Percentiles rank a stretch among this genome's conserved stretches.
Conservation (phyloP, 257 asterid species). For the Capsicum pubescens region DNA sequence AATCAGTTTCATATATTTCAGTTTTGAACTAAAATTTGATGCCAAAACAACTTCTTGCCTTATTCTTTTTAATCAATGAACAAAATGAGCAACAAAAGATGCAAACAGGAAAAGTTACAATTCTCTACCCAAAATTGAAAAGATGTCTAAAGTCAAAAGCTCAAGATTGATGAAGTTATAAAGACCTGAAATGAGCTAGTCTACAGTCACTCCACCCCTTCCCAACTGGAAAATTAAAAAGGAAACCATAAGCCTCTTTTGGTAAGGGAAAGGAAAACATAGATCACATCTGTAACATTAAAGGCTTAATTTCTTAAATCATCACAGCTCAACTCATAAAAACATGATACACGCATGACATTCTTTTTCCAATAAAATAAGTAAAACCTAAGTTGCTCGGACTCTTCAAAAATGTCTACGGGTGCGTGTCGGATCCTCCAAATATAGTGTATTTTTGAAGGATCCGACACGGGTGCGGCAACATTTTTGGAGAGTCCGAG, state of each 20-base stretch:
- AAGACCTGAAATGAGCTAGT: slow-evolving; percentile 9
- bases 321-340: neutral
- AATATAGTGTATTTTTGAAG: too few species aligned
- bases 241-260: neutral
- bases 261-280: neutral
- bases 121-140: neutral
- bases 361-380: neutral
- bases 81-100: neutral
- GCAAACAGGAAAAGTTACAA: neutral
- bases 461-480: too few species aligned
- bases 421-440: too few species aligned
- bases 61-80: neutral
- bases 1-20: neutral
- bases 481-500: too few species aligned
- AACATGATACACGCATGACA: slow-evolving; percentile 22
- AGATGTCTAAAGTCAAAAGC: neutral
- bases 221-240: slow-evolving; percentile 1
- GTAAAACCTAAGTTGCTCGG: too few species aligned
- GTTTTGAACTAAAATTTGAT: neutral
- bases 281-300: neutral
- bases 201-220: slow-evolving; percentile 3
- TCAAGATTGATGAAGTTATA: neutral
- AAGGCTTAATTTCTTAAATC: neutral
- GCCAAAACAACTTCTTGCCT: neutral
- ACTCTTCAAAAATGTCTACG: too few species aligned